A percentile compares a stretch with the other conserved stretches of the same genome.
phyloP scores from a whole-genome alignment of 1,139 yeast genomes.

The Diutina catenulata region DNA sequence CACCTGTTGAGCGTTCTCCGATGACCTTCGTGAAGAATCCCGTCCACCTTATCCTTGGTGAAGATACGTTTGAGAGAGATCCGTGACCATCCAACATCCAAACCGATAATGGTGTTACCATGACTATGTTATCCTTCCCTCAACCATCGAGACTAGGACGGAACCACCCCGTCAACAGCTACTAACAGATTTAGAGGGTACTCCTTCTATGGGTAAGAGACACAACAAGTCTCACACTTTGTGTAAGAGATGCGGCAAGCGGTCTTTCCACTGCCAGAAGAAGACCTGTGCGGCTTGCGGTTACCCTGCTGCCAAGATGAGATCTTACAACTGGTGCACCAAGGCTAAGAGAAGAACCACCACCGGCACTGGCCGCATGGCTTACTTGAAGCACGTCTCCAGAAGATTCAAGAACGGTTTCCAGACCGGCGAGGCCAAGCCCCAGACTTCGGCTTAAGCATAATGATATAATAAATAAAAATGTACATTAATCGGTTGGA shows the following conservation, averaged over 20 bases:
- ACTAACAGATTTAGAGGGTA: slow-evolving; percentile 66
- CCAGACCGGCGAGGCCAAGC: slow-evolving; percentile 68
- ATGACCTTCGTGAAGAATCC: too few species aligned
- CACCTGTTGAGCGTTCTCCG: too few species aligned
- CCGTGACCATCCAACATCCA: too few species aligned
- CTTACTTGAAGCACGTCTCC: slow-evolving; percentile 91
- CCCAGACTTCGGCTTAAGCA: slow-evolving; percentile 32
- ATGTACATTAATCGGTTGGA: slow-evolving; percentile 5
- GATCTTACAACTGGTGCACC: slow-evolving; percentile 98
- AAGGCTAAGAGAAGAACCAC: slow-evolving; percentile 99
- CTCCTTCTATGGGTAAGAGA: slow-evolving; percentile 99
- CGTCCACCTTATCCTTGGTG: too few species aligned
- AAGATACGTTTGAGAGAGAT: too few species aligned
- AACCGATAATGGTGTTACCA: too few species aligned
- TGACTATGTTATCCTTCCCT: too few species aligned
- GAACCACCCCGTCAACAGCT: too few species aligned
- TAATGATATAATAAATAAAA: slow-evolving; percentile 1
- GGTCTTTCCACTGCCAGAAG: slow-evolving; percentile 99
- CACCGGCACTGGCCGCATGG: slow-evolving; percentile 99
- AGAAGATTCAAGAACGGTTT: slow-evolving; percentile 99
- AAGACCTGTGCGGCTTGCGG: slow-evolving; percentile 98
- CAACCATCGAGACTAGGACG: too few species aligned
- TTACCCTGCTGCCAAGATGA: slow-evolving; percentile 98
- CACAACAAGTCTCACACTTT: slow-evolving; percentile 99
- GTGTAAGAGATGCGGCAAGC: slow-evolving; percentile 99